phyloP scores from a whole-genome alignment of 208 protist species.

The Phytomonas francai region DNA sequence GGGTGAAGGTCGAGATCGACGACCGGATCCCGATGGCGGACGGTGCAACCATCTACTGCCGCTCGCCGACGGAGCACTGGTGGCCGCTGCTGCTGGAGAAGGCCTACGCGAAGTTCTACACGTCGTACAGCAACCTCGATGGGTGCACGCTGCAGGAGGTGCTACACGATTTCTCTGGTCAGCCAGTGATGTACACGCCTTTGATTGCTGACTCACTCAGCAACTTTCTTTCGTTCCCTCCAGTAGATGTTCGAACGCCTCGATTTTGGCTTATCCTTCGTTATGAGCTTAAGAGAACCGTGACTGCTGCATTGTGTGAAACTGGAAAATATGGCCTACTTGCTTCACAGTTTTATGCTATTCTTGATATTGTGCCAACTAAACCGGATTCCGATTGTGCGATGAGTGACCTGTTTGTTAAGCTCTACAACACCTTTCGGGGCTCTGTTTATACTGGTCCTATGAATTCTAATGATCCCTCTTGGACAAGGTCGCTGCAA shows the following conservation, averaged over 20 bases:
- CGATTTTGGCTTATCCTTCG: slow-evolving; percentile 54
- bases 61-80: slow-evolving; percentile 65
- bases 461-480: slow-evolving; percentile 43
- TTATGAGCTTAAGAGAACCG: slow-evolving; percentile 24
- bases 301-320: slow-evolving; percentile 36
- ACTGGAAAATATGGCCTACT: slow-evolving; percentile 37
- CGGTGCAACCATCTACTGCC: slow-evolving; percentile 49
- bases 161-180: slow-evolving; percentile 71
- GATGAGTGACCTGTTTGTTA: slow-evolving; percentile 51
- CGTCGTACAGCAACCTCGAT: slow-evolving; percentile 59
- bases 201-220: slow-evolving; percentile 53
- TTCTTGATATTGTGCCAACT: slow-evolving; percentile 42
- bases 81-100: slow-evolving; percentile 87
- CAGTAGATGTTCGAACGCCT: slow-evolving; percentile 48
- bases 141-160: slow-evolving; percentile 67
- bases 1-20: slow-evolving; percentile 79
- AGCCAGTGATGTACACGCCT: slow-evolving; percentile 65
- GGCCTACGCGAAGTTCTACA: slow-evolving; percentile 89
- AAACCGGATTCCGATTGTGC: slow-evolving; percentile 27
- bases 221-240: slow-evolving; percentile 47
- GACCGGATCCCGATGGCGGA: slow-evolving; percentile 52
- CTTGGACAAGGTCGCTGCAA: slow-evolving; percentile 39
- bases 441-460: slow-evolving; percentile 34
- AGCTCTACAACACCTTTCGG: slow-evolving; percentile 68
- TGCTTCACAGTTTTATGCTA: slow-evolving; percentile 47